These are phyloP conservation scores for Sclerotinia subarctica DNA, from an alignment of 2,329 filamentous ascomycete genomes.

Conservation along the genomic window DNA sequence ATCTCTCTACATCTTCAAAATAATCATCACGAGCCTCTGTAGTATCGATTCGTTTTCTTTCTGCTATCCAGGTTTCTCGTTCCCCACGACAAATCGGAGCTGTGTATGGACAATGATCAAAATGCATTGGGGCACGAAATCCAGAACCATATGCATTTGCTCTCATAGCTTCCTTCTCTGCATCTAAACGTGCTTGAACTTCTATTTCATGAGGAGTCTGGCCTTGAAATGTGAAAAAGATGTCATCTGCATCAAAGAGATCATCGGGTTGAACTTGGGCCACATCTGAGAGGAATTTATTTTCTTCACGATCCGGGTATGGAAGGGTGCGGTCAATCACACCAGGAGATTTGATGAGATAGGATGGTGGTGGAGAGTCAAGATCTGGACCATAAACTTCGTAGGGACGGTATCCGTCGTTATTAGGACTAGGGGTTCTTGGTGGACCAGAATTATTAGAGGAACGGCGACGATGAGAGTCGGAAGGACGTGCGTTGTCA, in stretches of 20 bases:
- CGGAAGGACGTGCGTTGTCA: too few relatives aligned
- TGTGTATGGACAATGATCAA: not conserved
- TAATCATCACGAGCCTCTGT: not conserved
- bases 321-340: not conserved
- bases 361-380: conserved; percentile 2
- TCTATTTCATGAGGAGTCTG: not conserved
- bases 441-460: not conserved
- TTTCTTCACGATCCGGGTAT: not conserved
- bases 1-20: not conserved
- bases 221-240: not conserved
- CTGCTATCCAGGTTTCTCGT: not conserved
- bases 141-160: not conserved
- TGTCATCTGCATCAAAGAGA: conserved; percentile 9
- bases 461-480: not conserved
- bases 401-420: not conserved
- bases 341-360: not conserved
- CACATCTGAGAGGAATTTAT: not conserved
- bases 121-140: not conserved
- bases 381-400: not conserved
- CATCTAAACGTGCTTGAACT: not conserved
- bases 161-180: not conserved
- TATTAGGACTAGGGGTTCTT: not conserved
- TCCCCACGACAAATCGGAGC: not conserved
- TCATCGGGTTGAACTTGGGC: not conserved
- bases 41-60: not conserved